These are phyloP conservation scores for Inga laurina DNA, from an alignment of 306 rosid species.

Conservation along the genomic window DNA sequence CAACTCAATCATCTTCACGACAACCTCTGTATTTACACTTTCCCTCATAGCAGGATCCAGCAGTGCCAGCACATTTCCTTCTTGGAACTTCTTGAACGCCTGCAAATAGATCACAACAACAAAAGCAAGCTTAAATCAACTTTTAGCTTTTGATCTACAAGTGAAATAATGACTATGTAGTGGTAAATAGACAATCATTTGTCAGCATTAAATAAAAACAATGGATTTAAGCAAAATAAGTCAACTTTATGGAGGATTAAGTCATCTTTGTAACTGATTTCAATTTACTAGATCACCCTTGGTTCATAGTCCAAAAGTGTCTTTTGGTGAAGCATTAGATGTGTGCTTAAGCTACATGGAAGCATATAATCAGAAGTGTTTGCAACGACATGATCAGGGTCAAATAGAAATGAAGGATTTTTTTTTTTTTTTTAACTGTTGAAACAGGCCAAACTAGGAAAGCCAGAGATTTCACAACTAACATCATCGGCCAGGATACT, in stretches of 20 bases:
- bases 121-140: background rate
- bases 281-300: background rate
- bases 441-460: background rate
- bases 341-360: background rate
- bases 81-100: conserved; percentile 76
- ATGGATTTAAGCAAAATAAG: background rate
- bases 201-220: background rate
- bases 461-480: background rate
- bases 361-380: background rate
- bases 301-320: background rate
- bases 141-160: background rate
- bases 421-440: background rate
- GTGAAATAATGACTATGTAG: background rate
- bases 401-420: background rate
- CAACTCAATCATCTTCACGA: conserved; percentile 66
- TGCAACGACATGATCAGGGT: no score
- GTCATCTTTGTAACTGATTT: background rate
- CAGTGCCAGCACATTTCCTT: conserved; percentile 55
- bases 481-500: background rate
- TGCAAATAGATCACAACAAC: conserved; percentile 38
- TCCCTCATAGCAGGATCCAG: conserved; percentile 79
- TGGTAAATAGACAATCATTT: background rate
- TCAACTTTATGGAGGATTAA: background rate
- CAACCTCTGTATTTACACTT: conserved; percentile 55
- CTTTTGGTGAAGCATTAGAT: background rate